phyloP scores from a whole-genome alignment of 108 stramenopile species.

The Cyclotella baltica region DNA sequence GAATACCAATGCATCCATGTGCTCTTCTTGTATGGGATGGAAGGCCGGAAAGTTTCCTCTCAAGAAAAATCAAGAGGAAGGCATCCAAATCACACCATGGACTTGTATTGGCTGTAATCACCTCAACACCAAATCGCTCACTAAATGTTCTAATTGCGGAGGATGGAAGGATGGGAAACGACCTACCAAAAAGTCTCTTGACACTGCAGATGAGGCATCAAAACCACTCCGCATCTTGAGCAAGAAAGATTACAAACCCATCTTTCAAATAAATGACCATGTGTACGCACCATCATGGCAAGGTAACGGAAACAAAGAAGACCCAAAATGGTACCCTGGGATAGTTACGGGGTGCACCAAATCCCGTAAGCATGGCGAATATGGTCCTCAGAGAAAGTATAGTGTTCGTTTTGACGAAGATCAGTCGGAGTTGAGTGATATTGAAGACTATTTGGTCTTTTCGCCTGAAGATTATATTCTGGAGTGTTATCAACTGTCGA shows the following conservation, averaged over 20 bases:
- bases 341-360: not conserved
- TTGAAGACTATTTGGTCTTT: constrained; percentile 11
- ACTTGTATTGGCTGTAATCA: not conserved
- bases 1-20: not conserved
- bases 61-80: not conserved
- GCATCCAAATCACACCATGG: not conserved
- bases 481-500: no score
- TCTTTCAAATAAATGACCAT: not conserved
- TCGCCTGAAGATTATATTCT: not conserved
- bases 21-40: not conserved
- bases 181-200: not conserved
- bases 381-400: not conserved
- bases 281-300: not conserved
- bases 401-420: constrained; percentile 3
- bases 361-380: not conserved
- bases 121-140: not conserved
- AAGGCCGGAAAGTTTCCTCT: not conserved
- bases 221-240: constrained; percentile 1
- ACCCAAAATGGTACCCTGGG: constrained; percentile 7
- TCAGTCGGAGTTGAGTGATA: not conserved
- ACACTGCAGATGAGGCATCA: not conserved
- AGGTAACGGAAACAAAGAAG: not conserved
- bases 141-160: not conserved
- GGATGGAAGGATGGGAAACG: constrained; percentile 1
- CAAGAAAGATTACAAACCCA: not conserved